Percentiles rank a stretch among this genome's conserved stretches.
Evolutionary conservation across 2,329 filamentous ascomycete species (phyloP).

Genomic region (Aureobasidium lini): DNA sequence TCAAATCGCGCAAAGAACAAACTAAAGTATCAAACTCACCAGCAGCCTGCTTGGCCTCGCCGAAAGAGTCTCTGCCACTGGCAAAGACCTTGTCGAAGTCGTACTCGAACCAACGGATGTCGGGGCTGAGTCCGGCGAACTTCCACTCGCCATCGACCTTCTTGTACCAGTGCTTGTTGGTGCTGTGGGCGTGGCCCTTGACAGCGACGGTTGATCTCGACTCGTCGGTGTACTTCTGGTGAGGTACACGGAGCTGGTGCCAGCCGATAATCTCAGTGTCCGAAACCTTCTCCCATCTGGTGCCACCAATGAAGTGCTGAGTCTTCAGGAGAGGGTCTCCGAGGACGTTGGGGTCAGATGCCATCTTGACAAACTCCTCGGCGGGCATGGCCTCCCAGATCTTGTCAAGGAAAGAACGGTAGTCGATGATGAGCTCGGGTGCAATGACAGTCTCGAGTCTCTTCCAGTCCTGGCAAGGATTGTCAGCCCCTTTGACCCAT

Average conservation of each 20-base stretch:
- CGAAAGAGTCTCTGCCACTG: constrained; percentile 39
- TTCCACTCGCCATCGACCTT: constrained; percentile 53
- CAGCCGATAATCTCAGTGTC: constrained; percentile 45
- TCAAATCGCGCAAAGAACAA: not conserved
- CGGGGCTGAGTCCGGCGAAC: constrained; percentile 48
- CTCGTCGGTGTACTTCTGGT: constrained; percentile 48
- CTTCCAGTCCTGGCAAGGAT: constrained; percentile 44
- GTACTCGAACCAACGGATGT: constrained; percentile 49
- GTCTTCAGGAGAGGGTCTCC: constrained; percentile 48
- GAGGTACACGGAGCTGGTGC: constrained; percentile 52
- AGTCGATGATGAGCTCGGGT: constrained; percentile 60
- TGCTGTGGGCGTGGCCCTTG: constrained; percentile 51
- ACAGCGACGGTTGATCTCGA: constrained; percentile 39
- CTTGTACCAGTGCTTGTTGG: constrained; percentile 48
- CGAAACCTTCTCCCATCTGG: constrained; percentile 43
- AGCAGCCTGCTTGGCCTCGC: constrained; percentile 34
- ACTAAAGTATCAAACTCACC: constrained; percentile 19
- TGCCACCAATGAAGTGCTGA: constrained; percentile 50
- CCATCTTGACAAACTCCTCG: constrained; percentile 47
- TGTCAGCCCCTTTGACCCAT: not conserved
- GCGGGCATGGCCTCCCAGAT: constrained; percentile 51
- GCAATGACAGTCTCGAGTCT: constrained; percentile 55
- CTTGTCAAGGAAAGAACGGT: constrained; percentile 51
- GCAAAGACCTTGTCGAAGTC: constrained; percentile 50
- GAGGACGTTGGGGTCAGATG: constrained; percentile 45